Percentiles rank a stretch among this genome's conserved stretches.
phyloP scores from a whole-genome alignment of 345 rosid genomes.

The Melastoma malabathricum region DNA sequence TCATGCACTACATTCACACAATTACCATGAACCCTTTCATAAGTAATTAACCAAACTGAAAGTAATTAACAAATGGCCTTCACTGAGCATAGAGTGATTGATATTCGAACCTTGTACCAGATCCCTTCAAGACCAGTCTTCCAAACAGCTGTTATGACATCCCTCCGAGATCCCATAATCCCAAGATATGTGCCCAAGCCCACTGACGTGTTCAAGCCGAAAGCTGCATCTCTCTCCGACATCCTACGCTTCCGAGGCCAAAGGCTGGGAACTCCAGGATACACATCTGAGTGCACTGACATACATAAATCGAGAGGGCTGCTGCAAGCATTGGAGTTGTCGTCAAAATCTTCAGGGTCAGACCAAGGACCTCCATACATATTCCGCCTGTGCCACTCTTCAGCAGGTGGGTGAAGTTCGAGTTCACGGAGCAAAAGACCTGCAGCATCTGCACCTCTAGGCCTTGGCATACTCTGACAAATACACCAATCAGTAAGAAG shows the following conservation, averaged over 20 bases:
- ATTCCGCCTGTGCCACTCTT: constrained; percentile 97
- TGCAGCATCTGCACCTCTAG: constrained; percentile 99
- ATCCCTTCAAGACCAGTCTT: constrained; percentile 91
- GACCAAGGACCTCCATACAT: constrained; percentile 96
- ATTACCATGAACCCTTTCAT: too few relatives aligned
- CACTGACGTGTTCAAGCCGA: constrained; percentile 82
- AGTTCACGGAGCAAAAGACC: constrained; percentile 88
- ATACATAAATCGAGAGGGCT: constrained; percentile 29
- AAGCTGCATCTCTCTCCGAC: constrained; percentile 98
- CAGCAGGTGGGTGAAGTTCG: constrained; percentile 98
- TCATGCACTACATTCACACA: constrained; percentile 57
- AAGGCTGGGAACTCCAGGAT: constrained; percentile 52
- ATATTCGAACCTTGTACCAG: constrained; percentile 79
- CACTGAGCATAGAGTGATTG: too few relatives aligned
- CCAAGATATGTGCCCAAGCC: constrained; percentile 97
- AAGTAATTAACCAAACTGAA: too few relatives aligned
- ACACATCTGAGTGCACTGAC: constrained; percentile 29
- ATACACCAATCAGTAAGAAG: constrained; percentile 2
- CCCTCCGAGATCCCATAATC: constrained; percentile 97
- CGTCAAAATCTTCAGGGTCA: constrained; percentile 63
- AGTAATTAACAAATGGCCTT: too few relatives aligned
- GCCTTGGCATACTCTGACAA: constrained; percentile 92
- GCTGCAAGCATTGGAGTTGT: constrained; percentile 30
- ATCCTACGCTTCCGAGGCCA: constrained; percentile 96
- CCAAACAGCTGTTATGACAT: constrained; percentile 92